Evolutionary conservation across 345 rosid genomes (phyloP).

Genomic region (Triadica sebifera): DNA sequence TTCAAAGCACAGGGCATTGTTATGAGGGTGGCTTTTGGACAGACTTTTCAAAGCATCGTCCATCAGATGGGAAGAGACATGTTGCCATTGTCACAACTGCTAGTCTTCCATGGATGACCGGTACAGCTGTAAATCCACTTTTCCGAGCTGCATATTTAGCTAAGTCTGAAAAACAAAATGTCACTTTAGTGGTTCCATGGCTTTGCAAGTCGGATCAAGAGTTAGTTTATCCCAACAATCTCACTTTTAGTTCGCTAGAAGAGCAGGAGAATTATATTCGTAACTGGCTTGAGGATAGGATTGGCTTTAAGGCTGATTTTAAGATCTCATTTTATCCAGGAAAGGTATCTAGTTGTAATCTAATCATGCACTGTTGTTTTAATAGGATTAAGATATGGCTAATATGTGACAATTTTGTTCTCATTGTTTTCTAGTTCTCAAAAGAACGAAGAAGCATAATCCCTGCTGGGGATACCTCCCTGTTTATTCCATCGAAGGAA

Average conservation of each 20-base stretch:
- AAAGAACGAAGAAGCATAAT: slow-evolving; percentile 91
- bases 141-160: slow-evolving; percentile 92
- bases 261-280: slow-evolving; percentile 94
- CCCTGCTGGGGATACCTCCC: slow-evolving; percentile 96
- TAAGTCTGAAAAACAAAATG: slow-evolving; percentile 74
- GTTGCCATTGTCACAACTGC: slow-evolving; percentile 97
- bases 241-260: slow-evolving; percentile 88
- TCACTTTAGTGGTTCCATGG: slow-evolving; percentile 97
- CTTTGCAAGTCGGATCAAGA: slow-evolving; percentile 94
- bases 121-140: slow-evolving; percentile 96
- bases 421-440: slow-evolving; percentile 56
- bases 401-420: slow-evolving; percentile 17
- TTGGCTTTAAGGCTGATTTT: slow-evolving; percentile 87
- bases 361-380: slow-evolving; percentile 2
- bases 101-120: slow-evolving; percentile 99
- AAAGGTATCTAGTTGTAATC: slow-evolving; percentile 52
- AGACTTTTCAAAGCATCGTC: slow-evolving; percentile 53
- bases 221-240: slow-evolving; percentile 78
- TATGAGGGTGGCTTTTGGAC: slow-evolving; percentile 92
- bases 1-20: slow-evolving; percentile 91
- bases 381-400: not conserved
- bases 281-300: slow-evolving; percentile 89
- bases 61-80: slow-evolving; percentile 64
- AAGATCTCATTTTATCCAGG: slow-evolving; percentile 96
- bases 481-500: slow-evolving; percentile 78